Evolutionary conservation across 164 flowering plant genomes (phyloP).

Genomic region (Sextonia rubra): DNA sequence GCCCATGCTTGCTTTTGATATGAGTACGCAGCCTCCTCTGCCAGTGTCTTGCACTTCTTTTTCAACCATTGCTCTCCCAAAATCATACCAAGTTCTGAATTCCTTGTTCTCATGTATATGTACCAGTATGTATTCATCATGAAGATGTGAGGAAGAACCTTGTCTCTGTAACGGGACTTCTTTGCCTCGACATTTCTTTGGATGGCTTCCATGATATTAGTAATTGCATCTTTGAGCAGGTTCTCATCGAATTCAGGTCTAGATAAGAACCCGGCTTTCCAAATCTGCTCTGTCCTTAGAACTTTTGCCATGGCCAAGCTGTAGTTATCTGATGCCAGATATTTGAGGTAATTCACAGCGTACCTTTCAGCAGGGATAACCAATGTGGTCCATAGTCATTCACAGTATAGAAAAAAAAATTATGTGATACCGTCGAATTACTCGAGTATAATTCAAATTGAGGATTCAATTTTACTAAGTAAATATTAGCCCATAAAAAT

Average conservation of each 20-base stretch:
- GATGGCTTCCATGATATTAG: conserved; percentile 57
- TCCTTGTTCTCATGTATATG: conserved; percentile 66
- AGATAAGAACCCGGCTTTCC: conserved; percentile 53
- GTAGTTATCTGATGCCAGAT: conserved; percentile 43
- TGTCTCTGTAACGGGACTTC: conserved; percentile 44
- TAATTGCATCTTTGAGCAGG: conserved; percentile 49
- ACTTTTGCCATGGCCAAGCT: conserved; percentile 48
- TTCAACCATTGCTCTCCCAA: conserved; percentile 58
- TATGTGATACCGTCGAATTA: no score
- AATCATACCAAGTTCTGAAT: conserved; percentile 48
- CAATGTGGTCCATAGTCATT: no score
- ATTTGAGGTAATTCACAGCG: conserved; percentile 59
- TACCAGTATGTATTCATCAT: conserved; percentile 79
- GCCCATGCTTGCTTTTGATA: conserved; percentile 66
- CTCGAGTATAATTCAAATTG: no score
- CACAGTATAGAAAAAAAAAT: no score
- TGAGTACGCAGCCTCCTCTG: conserved; percentile 62
- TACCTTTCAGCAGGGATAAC: conserved; percentile 14
- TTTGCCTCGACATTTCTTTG: conserved; percentile 52
- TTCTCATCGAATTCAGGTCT: conserved; percentile 44
- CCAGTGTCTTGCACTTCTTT: conserved; percentile 43
- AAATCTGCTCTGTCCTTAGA: conserved; percentile 47
- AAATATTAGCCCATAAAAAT: no score
- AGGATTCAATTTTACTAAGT: no score
- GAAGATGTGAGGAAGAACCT: conserved; percentile 41